Conservation (phyloP, 768 basidiomycete genomes). For the Tricholoma flavovirens region DNA sequence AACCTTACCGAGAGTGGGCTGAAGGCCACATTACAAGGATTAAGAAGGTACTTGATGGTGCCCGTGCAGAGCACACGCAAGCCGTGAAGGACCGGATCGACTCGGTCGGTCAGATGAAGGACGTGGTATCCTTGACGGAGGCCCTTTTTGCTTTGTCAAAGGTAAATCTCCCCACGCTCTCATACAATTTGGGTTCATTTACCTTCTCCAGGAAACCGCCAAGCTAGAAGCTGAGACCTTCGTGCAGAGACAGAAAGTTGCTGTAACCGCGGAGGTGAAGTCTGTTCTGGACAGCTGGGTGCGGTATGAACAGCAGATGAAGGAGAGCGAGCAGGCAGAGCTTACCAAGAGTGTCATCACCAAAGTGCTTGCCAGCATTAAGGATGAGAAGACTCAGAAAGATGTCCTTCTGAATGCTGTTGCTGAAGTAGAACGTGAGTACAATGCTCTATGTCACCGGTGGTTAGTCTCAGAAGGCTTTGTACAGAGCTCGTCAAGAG, state of each 20-base stretch:
- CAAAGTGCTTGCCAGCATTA: slow-evolving; percentile 76
- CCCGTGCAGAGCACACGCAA: slow-evolving; percentile 86
- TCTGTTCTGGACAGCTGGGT: slow-evolving; percentile 96
- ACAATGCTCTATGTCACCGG: not conserved
- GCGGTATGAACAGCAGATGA: slow-evolving; percentile 92
- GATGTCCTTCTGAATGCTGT: slow-evolving; percentile 78
- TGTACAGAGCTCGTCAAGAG: slow-evolving; percentile 77
- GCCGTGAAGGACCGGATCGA: slow-evolving; percentile 91
- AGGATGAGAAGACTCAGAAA: slow-evolving; percentile 85
- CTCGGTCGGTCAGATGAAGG: slow-evolving; percentile 90
- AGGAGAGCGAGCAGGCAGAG: slow-evolving; percentile 94
- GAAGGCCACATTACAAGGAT: slow-evolving; percentile 82
- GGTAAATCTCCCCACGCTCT: slow-evolving; percentile 33
- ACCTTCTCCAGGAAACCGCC: slow-evolving; percentile 71
- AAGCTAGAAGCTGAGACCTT: slow-evolving; percentile 86
- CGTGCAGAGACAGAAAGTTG: slow-evolving; percentile 83
- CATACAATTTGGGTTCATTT: not conserved
- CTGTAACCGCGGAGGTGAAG: slow-evolving; percentile 85
- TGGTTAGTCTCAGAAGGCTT: not conserved
- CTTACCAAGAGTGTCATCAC: slow-evolving; percentile 85
- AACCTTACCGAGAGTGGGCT: slow-evolving; percentile 92
- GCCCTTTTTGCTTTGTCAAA: slow-evolving; percentile 90
- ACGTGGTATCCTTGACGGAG: slow-evolving; percentile 88
- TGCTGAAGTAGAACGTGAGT: slow-evolving; percentile 90
- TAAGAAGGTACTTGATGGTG: slow-evolving; percentile 70